Base-by-base conservation (phyloP, 2,329 filamentous ascomycete species). In the Sarocladium brachiariae region DNA sequence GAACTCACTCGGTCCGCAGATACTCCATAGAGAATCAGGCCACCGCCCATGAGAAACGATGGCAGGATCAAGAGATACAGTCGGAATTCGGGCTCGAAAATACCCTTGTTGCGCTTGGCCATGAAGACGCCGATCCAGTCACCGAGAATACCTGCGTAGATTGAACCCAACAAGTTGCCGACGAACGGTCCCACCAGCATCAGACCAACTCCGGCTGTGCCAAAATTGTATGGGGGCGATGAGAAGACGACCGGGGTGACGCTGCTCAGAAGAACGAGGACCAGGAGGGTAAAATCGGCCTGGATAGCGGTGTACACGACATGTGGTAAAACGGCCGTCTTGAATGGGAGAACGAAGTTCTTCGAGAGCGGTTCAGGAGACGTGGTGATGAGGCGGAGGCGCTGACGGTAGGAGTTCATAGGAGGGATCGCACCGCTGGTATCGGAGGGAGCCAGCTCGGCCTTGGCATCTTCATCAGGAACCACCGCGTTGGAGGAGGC, bases 71-170 rank as follows among this genome's bases (percentile, higher is more conserved):
- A 50, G 19, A 57, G 37, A 30, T 64, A 70, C 4, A 74, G 55
- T 4, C 71, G 62, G 63, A 73, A 73, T 53, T 74, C 71, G 0
- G 71, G 70, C 54, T 74, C 71, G 35, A 68, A 73, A 6, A 68
- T 58, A 2, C 70, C 70, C 0, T 61, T 60, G 9, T 73, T 71
- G n/a, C 58, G 61, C 39, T 27, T 43, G 0, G 71, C 61, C 18
- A 70, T 58, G 23, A 57, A 59, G 2, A 70, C 52, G 39, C 72
- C 67, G 0, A 62, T 62, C 59, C 62, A 63, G 43, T 74, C 70
- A 0, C 64, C 62, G 1, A 73, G 48, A 0, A 63, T 59, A 0
- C 70, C 71, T 2, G 68, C 69, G 45, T 70, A 70, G 1, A 72
- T 23, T 1, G 60, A 59, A 0, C 70, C 70, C 10, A 73, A 55